Conservation (phyloP, 495 filamentous ascomycete species). For the Chaetomium cochliodes region DNA sequence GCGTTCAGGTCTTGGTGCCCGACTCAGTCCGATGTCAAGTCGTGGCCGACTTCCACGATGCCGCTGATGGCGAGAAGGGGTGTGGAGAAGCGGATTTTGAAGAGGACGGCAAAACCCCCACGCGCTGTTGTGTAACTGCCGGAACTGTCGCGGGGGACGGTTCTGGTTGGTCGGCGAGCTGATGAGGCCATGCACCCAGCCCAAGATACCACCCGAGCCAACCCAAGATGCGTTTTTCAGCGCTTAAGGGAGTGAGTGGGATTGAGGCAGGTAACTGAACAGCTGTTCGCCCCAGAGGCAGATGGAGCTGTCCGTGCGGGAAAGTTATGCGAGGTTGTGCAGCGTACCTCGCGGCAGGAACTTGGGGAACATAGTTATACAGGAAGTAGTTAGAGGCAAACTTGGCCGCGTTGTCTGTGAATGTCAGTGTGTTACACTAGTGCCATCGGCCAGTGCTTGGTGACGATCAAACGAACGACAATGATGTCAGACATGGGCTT, state of each 20-base stretch:
- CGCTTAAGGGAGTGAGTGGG: not conserved
- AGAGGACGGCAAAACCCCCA: not conserved
- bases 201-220: not conserved
- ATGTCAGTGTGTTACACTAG: not conserved
- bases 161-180: slow-evolving; percentile 6
- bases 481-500: not conserved
- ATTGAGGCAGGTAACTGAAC: not conserved
- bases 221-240: not conserved
- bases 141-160: not conserved
- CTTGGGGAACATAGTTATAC: not conserved
- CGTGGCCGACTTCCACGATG: not conserved
- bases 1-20: slow-evolving; percentile 4
- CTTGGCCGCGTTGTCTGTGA: not conserved
- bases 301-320: not conserved
- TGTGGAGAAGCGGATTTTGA: not conserved
- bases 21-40: not conserved
- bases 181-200: not conserved
- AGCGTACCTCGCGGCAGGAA: not conserved
- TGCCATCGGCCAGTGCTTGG: not conserved
- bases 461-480: not conserved
- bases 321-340: not conserved
- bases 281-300: not conserved
- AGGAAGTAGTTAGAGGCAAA: not conserved
- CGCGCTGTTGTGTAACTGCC: slow-evolving; percentile 10
- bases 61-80: not conserved